phyloP scores from a whole-genome alignment of 768 basidiomycete genomes.

The Serendipita sp. region DNA sequence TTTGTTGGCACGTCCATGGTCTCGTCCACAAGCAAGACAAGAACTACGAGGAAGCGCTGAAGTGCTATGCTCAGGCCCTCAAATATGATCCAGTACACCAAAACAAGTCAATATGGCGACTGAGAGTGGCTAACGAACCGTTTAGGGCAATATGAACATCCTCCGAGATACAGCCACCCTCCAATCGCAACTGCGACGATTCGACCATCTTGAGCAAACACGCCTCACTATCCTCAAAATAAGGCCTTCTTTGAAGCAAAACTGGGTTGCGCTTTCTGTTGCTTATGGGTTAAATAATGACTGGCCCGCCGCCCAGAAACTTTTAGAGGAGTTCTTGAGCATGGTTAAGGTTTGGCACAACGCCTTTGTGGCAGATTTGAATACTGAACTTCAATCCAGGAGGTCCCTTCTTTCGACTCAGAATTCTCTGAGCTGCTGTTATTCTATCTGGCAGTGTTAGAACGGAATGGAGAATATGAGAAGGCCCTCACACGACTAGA shows the following conservation, averaged over 20 bases:
- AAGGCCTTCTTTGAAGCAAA: conserved; percentile 67
- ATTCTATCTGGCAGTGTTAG: conserved; percentile 58
- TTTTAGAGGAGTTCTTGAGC: conserved; percentile 55
- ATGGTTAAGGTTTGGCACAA: conserved; percentile 46
- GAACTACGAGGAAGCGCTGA: conserved; percentile 86
- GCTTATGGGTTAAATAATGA: conserved; percentile 79
- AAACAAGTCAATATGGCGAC: not conserved
- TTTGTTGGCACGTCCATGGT: conserved; percentile 96
- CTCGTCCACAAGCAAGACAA: conserved; percentile 88
- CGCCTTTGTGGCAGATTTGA: not conserved
- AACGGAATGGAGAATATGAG: conserved; percentile 38
- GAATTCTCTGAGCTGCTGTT: conserved; percentile 74
- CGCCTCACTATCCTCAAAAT: conserved; percentile 64
- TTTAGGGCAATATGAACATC: conserved; percentile 86
- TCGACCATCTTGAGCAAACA: conserved; percentile 62
- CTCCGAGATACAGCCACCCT: conserved; percentile 80
- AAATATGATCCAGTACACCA: conserved; percentile 68
- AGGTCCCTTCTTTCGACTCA: conserved; percentile 60
- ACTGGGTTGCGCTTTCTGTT: conserved; percentile 82
- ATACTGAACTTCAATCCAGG: conserved; percentile 26
- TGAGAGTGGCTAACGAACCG: not conserved
- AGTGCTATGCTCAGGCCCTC: conserved; percentile 82
- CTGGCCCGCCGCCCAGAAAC: conserved; percentile 46
- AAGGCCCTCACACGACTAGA: conserved; percentile 18
- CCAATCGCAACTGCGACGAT: conserved; percentile 74